Conservation (phyloP, 2,329 filamentous ascomycete species). For the Alternaria incomplexa region DNA sequence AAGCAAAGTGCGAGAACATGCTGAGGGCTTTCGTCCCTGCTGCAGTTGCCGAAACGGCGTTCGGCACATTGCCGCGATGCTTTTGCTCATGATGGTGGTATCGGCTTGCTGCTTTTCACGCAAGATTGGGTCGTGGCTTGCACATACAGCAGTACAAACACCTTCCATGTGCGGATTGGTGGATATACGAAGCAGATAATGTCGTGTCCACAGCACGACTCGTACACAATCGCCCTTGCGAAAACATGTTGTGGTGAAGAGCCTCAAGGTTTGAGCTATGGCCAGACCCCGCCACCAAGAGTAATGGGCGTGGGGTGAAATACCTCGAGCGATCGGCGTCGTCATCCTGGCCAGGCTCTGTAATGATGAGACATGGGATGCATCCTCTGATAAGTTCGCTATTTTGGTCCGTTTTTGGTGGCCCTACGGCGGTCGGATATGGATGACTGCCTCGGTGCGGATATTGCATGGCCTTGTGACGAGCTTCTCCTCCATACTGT, state of each 20-base stretch:
- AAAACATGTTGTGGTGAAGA: slow-evolving; percentile 20
- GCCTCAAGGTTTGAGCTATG: slow-evolving; percentile 25
- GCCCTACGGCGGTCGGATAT: slow-evolving; percentile 10
- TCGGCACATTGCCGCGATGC: slow-evolving; percentile 19
- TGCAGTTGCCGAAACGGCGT: slow-evolving; percentile 28
- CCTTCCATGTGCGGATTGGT: neutral
- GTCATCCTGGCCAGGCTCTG: slow-evolving; percentile 11
- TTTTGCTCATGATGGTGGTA: neutral
- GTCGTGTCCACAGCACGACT: slow-evolving; percentile 1
- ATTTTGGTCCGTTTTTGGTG: slow-evolving; percentile 3
- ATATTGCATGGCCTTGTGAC: slow-evolving; percentile 39
- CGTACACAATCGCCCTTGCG: neutral
- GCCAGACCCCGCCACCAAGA: slow-evolving; percentile 24
- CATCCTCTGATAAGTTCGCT: neutral
- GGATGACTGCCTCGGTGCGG: slow-evolving; percentile 28
- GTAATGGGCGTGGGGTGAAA: slow-evolving; percentile 33
- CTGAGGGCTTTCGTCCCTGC: slow-evolving; percentile 22
- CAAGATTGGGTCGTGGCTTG: neutral
- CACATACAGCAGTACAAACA: neutral
- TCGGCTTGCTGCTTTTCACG: neutral
- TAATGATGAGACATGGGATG: slow-evolving; percentile 17
- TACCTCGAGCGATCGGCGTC: slow-evolving; percentile 13
- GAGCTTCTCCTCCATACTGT: slow-evolving; percentile 14
- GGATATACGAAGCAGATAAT: neutral
- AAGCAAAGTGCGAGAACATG: slow-evolving; percentile 34